Percentiles rank a stretch among this genome's conserved stretches.
Evolutionary conservation across 495 filamentous ascomycete genomes (phyloP).

Genomic region (Sporormia fimetaria): DNA sequence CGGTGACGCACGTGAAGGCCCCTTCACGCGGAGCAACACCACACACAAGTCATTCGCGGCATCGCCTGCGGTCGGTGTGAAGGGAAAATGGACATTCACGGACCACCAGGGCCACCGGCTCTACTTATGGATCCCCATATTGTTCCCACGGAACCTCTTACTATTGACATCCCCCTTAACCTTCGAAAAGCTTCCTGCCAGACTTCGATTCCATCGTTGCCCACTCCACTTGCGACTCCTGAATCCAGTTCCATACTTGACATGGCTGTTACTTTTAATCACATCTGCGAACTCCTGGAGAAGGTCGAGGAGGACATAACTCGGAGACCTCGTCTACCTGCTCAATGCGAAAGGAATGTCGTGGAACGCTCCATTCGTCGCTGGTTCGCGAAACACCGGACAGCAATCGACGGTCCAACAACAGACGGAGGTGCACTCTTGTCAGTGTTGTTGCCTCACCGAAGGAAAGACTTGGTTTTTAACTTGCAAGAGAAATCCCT

Average conservation of each 20-base stretch:
- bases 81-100: no score
- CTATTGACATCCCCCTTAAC: no score
- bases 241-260: not conserved
- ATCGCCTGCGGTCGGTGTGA: no score
- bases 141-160: no score
- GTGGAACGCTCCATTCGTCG: constrained; percentile 1
- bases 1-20: no score
- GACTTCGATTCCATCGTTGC: not conserved
- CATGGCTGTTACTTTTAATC: constrained; percentile 17
- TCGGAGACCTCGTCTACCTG: constrained; percentile 3
- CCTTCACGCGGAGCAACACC: no score
- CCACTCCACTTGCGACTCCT: not conserved
- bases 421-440: constrained; percentile 10
- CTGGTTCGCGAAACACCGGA: constrained; percentile 15
- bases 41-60: no score
- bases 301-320: constrained; percentile 6
- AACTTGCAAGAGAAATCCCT: constrained; percentile 2
- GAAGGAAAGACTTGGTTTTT: constrained; percentile 18
- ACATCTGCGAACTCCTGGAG: constrained; percentile 18
- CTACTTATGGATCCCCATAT: no score
- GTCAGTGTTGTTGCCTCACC: constrained; percentile 15
- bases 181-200: not conserved
- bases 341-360: not conserved
- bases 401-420: constrained; percentile 1
- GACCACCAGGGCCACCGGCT: no score